Evolutionary conservation across 1,284 basidiomycete genomes (phyloP).

Genomic region (Microbotryum intermedium): DNA sequence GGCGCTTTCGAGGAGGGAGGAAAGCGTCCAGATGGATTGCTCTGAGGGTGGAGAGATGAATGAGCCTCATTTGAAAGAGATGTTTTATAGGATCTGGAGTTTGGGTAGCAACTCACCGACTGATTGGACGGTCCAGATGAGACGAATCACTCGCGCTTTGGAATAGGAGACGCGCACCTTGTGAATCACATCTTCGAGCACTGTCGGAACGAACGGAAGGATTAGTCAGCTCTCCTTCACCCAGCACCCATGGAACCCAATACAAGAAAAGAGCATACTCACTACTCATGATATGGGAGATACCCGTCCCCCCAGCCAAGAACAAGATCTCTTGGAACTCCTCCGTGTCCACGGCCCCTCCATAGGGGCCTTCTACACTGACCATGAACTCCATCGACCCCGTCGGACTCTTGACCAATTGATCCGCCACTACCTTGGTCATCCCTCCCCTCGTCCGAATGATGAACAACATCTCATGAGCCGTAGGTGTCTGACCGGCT

Average conservation of each 20-base stretch:
- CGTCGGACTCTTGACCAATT: slow-evolving; percentile 2
- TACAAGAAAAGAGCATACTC: not conserved
- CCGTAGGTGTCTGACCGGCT: not conserved
- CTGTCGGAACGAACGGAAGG: not conserved
- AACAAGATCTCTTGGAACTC: slow-evolving; percentile 20
- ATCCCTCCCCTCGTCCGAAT: slow-evolving; percentile 20
- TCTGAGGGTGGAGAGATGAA: not conserved
- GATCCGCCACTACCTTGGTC: slow-evolving; percentile 15
- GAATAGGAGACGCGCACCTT: slow-evolving; percentile 13
- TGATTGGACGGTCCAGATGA: slow-evolving; percentile 22
- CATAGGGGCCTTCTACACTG: slow-evolving; percentile 16
- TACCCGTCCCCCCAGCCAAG: slow-evolving; percentile 22
- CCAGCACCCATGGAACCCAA: not conserved
- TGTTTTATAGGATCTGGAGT: not conserved
- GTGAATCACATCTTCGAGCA: slow-evolving; percentile 19
- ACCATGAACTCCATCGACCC: slow-evolving; percentile 9
- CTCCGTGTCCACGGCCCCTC: slow-evolving; percentile 11
- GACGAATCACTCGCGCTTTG: slow-evolving; percentile 3
- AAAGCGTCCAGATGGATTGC: slow-evolving; percentile 21
- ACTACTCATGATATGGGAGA: slow-evolving; percentile 19
- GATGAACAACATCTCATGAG: slow-evolving; percentile 26
- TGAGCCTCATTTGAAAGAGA: no score
- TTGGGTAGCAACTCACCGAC: not conserved
- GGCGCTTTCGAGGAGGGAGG: slow-evolving; percentile 16
- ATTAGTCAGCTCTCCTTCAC: not conserved